Conservation (phyloP, 2,329 filamentous ascomycete genomes). For the Chaetomium sp. region DNA sequence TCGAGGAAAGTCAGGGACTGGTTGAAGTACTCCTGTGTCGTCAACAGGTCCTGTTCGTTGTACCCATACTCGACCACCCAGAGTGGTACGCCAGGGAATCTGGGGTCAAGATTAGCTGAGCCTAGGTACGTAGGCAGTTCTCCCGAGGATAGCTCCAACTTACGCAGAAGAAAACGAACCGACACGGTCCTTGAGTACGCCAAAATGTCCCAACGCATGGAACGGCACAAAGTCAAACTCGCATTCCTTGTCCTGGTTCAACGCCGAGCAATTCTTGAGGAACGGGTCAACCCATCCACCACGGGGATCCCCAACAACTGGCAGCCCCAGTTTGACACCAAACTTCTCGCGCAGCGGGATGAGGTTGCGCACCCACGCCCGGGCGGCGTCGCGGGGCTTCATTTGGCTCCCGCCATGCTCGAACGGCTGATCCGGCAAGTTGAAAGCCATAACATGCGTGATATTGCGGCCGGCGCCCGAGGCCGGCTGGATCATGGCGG, state of each 20-base stretch:
- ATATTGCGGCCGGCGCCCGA: constrained; percentile 47
- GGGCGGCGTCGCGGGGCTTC: constrained; percentile 60
- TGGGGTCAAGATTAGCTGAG: constrained; percentile 32
- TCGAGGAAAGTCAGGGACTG: constrained; percentile 67
- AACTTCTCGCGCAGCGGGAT: constrained; percentile 61
- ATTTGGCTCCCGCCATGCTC: constrained; percentile 64
- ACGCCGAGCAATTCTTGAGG: constrained; percentile 60
- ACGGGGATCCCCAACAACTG: constrained; percentile 59
- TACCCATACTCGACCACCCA: constrained; percentile 81
- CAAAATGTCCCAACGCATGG: constrained; percentile 71
- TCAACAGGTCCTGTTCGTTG: constrained; percentile 55
- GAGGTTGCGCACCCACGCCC: constrained; percentile 69
- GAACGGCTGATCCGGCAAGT: constrained; percentile 68
- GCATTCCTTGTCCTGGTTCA: constrained; percentile 54
- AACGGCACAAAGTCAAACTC: constrained; percentile 64
- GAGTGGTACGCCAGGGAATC: constrained; percentile 61
- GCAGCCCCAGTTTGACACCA: constrained; percentile 69
- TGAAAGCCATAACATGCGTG: constrained; percentile 71
- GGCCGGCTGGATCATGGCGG: constrained; percentile 48
- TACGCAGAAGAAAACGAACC: constrained; percentile 56
- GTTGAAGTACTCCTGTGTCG: constrained; percentile 68
- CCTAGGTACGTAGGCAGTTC: no score
- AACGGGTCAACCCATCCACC: constrained; percentile 66
- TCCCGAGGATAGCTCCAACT: constrained; percentile 26
- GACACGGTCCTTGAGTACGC: constrained; percentile 64